A percentile compares a stretch with the other conserved stretches of the same genome.
Conservation (phyloP, 257 asterid species). For the Solanum acaule region DNA sequence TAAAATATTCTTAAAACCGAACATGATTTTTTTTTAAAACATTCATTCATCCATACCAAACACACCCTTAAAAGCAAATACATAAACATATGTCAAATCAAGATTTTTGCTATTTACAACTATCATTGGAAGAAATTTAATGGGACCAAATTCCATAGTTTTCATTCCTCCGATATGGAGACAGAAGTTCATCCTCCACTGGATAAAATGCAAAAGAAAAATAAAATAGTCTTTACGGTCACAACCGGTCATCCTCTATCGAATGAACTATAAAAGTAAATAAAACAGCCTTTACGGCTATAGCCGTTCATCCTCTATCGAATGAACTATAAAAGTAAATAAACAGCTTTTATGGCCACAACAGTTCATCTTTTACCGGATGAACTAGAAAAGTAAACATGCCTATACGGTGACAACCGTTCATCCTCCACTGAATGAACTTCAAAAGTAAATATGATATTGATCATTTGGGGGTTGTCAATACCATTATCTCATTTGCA, state of each 20-base stretch:
- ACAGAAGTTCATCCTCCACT: too few relatives aligned
- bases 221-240: background rate
- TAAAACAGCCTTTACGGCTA: background rate
- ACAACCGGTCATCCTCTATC: background rate
- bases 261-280: background rate
- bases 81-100: background rate
- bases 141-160: background rate
- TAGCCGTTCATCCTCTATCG: rapidly evolving
- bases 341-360: rapidly evolving
- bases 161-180: background rate
- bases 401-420: background rate
- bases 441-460: too few relatives aligned
- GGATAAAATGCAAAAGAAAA: background rate
- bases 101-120: background rate
- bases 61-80: background rate
- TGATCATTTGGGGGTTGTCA: too few relatives aligned
- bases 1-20: background rate
- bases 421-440: background rate
- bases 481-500: too few relatives aligned
- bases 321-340: background rate
- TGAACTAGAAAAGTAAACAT: background rate
- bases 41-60: background rate
- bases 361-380: background rate
- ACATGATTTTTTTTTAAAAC: background rate
- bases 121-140: background rate